Base-by-base conservation (phyloP, 2,329 filamentous ascomycete species). In the Aspergillus sp. region DNA sequence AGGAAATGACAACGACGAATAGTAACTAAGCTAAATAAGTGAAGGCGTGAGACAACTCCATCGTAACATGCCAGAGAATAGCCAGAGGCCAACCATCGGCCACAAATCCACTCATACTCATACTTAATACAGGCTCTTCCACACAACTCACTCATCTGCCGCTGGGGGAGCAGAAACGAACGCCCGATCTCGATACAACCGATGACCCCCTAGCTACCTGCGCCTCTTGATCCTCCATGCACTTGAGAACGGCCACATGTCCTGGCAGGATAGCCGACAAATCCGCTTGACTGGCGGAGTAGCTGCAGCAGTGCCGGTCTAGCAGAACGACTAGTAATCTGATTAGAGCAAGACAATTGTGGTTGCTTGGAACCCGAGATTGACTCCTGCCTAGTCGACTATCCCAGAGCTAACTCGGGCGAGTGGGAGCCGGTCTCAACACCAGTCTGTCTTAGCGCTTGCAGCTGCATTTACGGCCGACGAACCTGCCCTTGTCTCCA, bases 201-300 rank as follows among this genome's bases (percentile, higher is more conserved):
- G 51, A 55, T 50, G 39, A 43, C 53, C 56, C 56, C 41, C 56
- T 55, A 55, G 43, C 53, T 60, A 55, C 49, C 53, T 60, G 47
- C 51, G 52, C 57, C 47, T 57, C 57, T 64, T 62, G 59, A 64
- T 63, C 56, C 58, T 43, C 58, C 63, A 67, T 68, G 63, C 67
- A 66, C 60, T 67, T 12, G 62, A 62, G 62, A 68, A 60, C 62
- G 64, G 62, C 67, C 66, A 69, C 67, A 69, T 69, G 65, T 69
- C 65, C 64, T 50, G 53, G 55, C 62, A 64, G 53, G 57, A 59
- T 23, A 38, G 43, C 53, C 53, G 36, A 47, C 53, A n/a, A 53
- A 57, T 52, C 38, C 55, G 57, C 58, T 58, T 62, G 63, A 59
- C 56, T 61, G 57, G 62, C 51, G 58, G 49, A 51, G 39, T 38